Conservation (phyloP, 345 rosid species). For the Lumnitzera racemosa region DNA sequence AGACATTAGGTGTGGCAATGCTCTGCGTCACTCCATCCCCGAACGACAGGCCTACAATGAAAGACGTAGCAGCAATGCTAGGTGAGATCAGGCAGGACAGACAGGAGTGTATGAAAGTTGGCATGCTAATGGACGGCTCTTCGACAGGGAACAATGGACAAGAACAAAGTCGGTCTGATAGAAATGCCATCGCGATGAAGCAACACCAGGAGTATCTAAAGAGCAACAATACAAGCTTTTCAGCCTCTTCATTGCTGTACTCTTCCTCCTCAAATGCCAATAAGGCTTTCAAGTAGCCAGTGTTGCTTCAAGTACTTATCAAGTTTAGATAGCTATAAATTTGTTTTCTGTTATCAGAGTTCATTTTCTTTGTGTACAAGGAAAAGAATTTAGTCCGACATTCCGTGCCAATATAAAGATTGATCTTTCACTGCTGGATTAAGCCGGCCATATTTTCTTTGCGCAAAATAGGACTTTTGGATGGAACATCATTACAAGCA, state of each 20-base stretch:
- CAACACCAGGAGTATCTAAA: constrained; percentile 18
- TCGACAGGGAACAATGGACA: constrained; percentile 14
- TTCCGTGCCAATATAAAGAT: no score
- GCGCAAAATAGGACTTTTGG: no score
- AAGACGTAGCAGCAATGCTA: constrained; percentile 65
- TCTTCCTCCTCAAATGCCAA: constrained; percentile 38
- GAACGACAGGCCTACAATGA: constrained; percentile 64
- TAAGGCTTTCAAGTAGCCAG: constrained; percentile 26
- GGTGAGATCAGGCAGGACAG: constrained; percentile 56
- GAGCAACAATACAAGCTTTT: constrained; percentile 54
- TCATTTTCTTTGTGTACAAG: no score
- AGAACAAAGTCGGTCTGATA: constrained; percentile 4
- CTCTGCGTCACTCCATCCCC: constrained; percentile 53
- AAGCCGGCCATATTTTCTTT: no score
- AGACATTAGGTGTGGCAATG: constrained; percentile 59
- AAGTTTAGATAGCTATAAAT: background rate
- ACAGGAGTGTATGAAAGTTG: constrained; percentile 39
- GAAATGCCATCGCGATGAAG: constrained; percentile 15
- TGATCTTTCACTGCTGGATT: no score
- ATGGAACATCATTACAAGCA: no score
- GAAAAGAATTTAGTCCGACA: no score
- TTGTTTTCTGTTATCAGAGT: background rate
- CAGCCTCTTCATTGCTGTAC: constrained; percentile 46
- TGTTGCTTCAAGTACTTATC: background rate
- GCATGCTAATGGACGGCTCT: constrained; percentile 15